A percentile compares a stretch with the other conserved stretches of the same genome.
These are phyloP conservation scores for Citrus australasica DNA, from an alignment of 345 rosid species.

Conservation along the genomic window DNA sequence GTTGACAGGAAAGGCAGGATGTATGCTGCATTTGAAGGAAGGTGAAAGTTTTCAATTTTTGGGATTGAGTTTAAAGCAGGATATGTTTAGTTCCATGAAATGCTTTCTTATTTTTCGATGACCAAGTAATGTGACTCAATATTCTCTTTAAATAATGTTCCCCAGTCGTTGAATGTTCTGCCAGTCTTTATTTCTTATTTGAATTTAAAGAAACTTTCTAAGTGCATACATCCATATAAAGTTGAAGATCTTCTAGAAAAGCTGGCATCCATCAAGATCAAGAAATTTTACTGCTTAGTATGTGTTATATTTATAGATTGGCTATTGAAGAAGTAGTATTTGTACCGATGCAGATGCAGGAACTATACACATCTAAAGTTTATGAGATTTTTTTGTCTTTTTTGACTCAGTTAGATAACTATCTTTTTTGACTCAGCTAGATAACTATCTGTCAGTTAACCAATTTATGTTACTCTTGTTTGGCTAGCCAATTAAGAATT, in stretches of 20 bases:
- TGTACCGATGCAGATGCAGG: background rate
- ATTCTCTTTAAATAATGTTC: background rate
- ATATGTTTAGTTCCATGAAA: background rate
- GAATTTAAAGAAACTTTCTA: background rate
- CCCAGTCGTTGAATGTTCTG: background rate
- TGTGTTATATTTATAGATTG: background rate
- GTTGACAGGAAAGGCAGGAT: no score
- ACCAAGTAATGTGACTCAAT: background rate
- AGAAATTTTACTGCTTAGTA: background rate
- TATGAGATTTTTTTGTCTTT: background rate
- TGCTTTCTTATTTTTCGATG: background rate
- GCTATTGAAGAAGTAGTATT: background rate
- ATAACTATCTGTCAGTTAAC: background rate
- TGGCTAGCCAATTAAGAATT: background rate
- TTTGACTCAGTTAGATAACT: background rate
- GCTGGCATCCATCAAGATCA: background rate
- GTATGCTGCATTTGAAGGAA: no score
- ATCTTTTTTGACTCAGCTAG: background rate
- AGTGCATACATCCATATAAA: background rate
- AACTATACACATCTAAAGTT: background rate
- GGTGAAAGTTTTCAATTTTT: no score
- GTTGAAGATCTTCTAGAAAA: background rate
- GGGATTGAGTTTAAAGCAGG: no score
- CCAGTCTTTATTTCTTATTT: background rate
- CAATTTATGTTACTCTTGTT: background rate